phyloP scores from a whole-genome alignment of 1,139 yeast genomes.

The Hansenula lynferdii region DNA sequence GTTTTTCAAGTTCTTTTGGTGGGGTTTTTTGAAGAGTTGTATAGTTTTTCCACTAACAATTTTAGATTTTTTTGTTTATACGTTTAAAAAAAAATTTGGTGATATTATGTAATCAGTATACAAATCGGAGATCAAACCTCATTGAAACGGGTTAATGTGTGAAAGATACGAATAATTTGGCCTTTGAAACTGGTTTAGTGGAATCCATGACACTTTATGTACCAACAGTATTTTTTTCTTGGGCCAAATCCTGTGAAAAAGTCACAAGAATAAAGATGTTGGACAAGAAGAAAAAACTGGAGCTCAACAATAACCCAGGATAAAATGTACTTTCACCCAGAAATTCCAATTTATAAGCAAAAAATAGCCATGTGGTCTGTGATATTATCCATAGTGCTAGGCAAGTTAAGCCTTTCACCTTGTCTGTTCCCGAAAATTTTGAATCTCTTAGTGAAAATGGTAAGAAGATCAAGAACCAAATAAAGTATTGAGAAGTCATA shows the following conservation, averaged over 20 bases:
- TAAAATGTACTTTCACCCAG: constrained; percentile 65
- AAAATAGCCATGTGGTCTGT: constrained; percentile 75
- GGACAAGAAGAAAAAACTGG: constrained; percentile 61
- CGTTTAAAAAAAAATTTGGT: neutral
- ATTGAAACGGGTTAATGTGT: too few species aligned
- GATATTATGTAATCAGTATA: neutral
- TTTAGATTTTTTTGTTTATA: neutral
- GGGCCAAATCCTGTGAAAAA: constrained; percentile 40
- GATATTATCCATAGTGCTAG: constrained; percentile 58
- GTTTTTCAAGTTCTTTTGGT: neutral
- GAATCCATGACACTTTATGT: too few species aligned
- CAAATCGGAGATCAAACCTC: neutral
- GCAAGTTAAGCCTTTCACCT: constrained; percentile 33
- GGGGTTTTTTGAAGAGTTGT: neutral
- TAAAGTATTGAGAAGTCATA: constrained; percentile 88
- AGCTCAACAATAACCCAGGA: constrained; percentile 53
- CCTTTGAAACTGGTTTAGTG: too few species aligned
- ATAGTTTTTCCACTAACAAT: too few species aligned
- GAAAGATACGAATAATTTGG: too few species aligned
- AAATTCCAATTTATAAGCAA: constrained; percentile 80
- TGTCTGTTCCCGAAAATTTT: constrained; percentile 25
- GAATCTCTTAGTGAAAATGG: constrained; percentile 65
- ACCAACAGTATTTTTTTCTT: neutral
- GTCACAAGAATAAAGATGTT: constrained; percentile 62
- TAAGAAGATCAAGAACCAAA: constrained; percentile 84